Percentiles rank a stretch among this genome's conserved stretches.
phyloP scores from a whole-genome alignment of 1,139 yeast species.

The Sugiyamaella paludigena region DNA sequence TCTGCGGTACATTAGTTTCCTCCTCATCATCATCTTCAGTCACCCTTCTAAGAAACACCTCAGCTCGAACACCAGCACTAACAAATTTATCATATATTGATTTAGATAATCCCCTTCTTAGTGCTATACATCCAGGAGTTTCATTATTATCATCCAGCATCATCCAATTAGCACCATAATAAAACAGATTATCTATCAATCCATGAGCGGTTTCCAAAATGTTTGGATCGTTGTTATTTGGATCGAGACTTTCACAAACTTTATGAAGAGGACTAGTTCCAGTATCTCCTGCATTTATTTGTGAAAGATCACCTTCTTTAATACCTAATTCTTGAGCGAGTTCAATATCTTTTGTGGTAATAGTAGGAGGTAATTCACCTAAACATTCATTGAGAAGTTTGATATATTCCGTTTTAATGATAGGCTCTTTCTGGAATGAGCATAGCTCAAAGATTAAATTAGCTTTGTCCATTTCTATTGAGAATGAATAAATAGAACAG shows the following conservation, averaged over 20 bases:
- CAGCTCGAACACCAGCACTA: slow-evolving; percentile 90
- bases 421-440: slow-evolving; percentile 55
- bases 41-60: slow-evolving; percentile 70
- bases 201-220: slow-evolving; percentile 43
- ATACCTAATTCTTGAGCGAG: slow-evolving; percentile 14
- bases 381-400: slow-evolving; percentile 47
- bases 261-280: slow-evolving; percentile 82
- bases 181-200: slow-evolving; percentile 65
- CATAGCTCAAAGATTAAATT: slow-evolving; percentile 60
- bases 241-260: slow-evolving; percentile 37
- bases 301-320: slow-evolving; percentile 29
- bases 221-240: slow-evolving; percentile 44
- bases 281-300: slow-evolving; percentile 35
- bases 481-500: not conserved
- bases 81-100: slow-evolving; percentile 54
- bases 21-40: slow-evolving; percentile 39
- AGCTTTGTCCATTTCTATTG: slow-evolving; percentile 4
- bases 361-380: slow-evolving; percentile 76
- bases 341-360: slow-evolving; percentile 68
- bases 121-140: slow-evolving; percentile 68
- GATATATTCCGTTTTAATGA: slow-evolving; percentile 46
- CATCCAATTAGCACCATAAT: slow-evolving; percentile 92
- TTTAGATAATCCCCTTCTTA: slow-evolving; percentile 34
- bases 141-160: slow-evolving; percentile 57
- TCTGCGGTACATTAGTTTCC: slow-evolving; percentile 17